Evolutionary conservation across 371 early-diverging fungal genomes (phyloP), one percentile per base, ranked within the genome.

Genomic region (Mortierella sp.): DNA sequence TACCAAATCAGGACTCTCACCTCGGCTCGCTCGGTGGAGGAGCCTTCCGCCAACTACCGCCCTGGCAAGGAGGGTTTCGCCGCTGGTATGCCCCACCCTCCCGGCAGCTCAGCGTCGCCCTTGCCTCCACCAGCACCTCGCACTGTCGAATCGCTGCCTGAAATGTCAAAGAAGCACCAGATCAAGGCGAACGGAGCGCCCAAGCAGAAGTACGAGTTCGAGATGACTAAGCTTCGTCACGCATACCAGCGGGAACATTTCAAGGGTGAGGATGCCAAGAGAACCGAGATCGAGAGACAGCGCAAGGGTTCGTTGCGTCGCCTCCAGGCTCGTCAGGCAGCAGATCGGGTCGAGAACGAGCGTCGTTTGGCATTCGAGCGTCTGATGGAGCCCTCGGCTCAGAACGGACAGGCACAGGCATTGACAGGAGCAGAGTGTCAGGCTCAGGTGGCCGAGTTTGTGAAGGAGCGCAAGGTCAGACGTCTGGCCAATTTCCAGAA

Each of bases 21-120:
- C 43, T 72, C 85, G 54, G 85, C 76, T 31, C 81, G 82, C 64
- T 77, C 80, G 13, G 74, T 83, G 26, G 83, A 87, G 19, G 83
- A 87, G 72, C 81, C 87, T 5, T 87, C 83, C 19, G 76, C 48
- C 59, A 84, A 87, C 72, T 87, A 83, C 74, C 79, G 82, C 28
- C 82, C 79, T 57, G 86, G 86, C 50, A 86, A 86, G 77, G 82
- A 86, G 67, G 86, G 86, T 24, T 86, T 79, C 70, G 86, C 86
- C 24, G 82, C 86, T 71, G 86, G 86, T 21, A 86, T 86, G 73
- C 86, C 86, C 13, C 86, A 86, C 74, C 82, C 86, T 50, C 82
- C 76, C 43, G 86, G 86, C 55, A 75, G 72, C 75, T 79, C 86
- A 6, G 59, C 86, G 14, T 75, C 86, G 10, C 86, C 86, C 13